Conservation (phyloP, 2,329 filamentous ascomycete genomes). For the Berkeleyomyces basicola region DNA sequence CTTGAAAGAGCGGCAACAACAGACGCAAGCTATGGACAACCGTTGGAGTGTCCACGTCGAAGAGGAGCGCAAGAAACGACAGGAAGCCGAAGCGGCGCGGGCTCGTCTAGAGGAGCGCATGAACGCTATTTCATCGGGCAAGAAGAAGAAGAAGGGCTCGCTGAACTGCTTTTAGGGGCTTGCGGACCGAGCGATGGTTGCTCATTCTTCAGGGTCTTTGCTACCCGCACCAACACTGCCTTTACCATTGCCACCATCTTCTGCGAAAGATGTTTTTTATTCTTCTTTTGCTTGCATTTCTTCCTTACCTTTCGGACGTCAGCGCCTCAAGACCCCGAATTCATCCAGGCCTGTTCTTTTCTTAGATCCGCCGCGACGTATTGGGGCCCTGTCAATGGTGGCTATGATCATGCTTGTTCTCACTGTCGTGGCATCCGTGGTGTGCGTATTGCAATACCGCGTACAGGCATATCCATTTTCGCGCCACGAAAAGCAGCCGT, state of each 20-base stretch:
- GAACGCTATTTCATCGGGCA: conserved; percentile 72
- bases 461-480: conserved; percentile 11
- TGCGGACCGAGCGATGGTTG: conserved; percentile 13
- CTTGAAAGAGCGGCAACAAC: conserved; percentile 33
- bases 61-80: conserved; percentile 84
- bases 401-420: background rate
- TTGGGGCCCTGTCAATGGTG: background rate
- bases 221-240: background rate
- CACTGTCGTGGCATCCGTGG: background rate
- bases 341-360: background rate
- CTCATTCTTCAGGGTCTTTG: background rate
- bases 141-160: conserved; percentile 90
- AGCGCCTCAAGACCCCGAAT: background rate
- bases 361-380: background rate
- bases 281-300: background rate
- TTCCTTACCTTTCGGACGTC: background rate
- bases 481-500: conserved; percentile 6
- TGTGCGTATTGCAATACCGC: conserved; percentile 6
- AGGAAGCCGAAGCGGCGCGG: conserved; percentile 75
- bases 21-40: conserved; percentile 34
- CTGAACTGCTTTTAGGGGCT: conserved; percentile 81
- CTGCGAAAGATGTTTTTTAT: background rate
- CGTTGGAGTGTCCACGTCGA: conserved; percentile 74
- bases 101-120: conserved; percentile 89
- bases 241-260: conserved; percentile 1